Evolutionary conservation across 345 rosid genomes (phyloP).

Genomic region (Gynandropsis gynandra): DNA sequence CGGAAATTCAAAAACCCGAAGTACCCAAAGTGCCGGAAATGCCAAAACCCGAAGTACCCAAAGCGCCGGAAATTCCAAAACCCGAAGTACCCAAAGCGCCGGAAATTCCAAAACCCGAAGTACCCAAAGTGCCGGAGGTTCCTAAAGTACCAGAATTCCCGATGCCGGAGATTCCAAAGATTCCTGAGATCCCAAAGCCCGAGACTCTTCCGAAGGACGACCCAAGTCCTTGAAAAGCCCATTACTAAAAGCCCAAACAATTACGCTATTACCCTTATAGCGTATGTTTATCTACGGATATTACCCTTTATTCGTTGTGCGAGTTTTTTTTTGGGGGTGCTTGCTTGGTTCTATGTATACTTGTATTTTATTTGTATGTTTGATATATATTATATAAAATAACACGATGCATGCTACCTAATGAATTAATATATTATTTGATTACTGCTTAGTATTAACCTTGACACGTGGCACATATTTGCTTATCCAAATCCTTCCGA

Average conservation of each 20-base stretch:
- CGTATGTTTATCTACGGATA: neutral
- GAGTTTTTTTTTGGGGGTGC: too few relatives aligned
- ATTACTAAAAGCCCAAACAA: neutral
- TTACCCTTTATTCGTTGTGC: neutral
- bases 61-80: neutral
- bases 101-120: slow-evolving; percentile 8
- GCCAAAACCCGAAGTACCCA: slow-evolving; percentile 20
- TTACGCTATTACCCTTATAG: neutral
- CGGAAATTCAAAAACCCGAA: slow-evolving; percentile 5
- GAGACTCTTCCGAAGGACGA: neutral
- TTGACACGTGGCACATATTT: too few relatives aligned
- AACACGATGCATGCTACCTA: too few relatives aligned
- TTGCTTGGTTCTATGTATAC: too few relatives aligned
- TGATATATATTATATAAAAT: too few relatives aligned
- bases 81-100: slow-evolving; percentile 5
- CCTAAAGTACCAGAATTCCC: slow-evolving; percentile 9
- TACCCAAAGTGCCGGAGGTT: neutral
- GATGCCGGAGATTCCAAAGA: neutral
- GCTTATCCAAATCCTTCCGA: too few relatives aligned
- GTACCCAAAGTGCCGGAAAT: neutral
- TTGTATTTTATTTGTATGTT: too few relatives aligned
- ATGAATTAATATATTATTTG: too few relatives aligned
- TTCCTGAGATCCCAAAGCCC: slow-evolving; percentile 7
- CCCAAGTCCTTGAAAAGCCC: neutral
- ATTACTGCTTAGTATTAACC: too few relatives aligned